Base-by-base conservation (phyloP, 257 asterid species). In the Ehretia macrophylla region DNA sequence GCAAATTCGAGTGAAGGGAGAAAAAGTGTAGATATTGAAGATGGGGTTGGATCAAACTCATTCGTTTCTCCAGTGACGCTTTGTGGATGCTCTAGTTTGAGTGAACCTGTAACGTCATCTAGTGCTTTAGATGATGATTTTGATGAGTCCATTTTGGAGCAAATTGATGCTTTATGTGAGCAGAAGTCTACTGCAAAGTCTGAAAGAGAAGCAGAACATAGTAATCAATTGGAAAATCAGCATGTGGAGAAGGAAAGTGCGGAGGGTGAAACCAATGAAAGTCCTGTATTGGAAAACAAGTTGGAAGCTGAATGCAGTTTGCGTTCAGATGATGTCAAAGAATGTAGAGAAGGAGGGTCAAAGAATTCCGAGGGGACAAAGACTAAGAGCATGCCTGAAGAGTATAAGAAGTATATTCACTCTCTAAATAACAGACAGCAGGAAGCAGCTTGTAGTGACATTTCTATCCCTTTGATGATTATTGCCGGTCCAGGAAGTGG, bases 401-500 rank as follows among this genome's bases (percentile, higher is more conserved):
- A 84, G 70, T 88, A 79, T 75, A 71, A 79, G 51, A 79, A 73
- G 65, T 88, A 88, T 67, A 75, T 92, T 49, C 71, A 60, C 62
- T 81, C 94, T 44, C 78, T 92, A 62, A 92, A 86, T 69, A 96
- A 85, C 65, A 76, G 79, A 87, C 97, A 92, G 78, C 84, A 68
- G 77, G 97, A 88, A 77, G 99, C 97, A 68, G 99, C 97, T 67
- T 92, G 95, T 58, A 67, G 81, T 72, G 96, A 88, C 77, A 86
- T 84, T 70, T 84, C 91, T 63, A 72, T 58, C 56, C 99, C 99
- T 32, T 60, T 92, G 71, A 81, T 92, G 76, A 86, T 92, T 77
- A 86, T 92, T 79, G 98, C 98, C 68, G 98, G 98, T 61, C 98
- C 98, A 37, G 98, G 98, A 68, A 92, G 98, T 66, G 98, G 98